Percentiles rank a stretch among this genome's conserved stretches.
phyloP scores from a whole-genome alignment of 2,329 filamentous ascomycete genomes.

The Fusarium citri region DNA sequence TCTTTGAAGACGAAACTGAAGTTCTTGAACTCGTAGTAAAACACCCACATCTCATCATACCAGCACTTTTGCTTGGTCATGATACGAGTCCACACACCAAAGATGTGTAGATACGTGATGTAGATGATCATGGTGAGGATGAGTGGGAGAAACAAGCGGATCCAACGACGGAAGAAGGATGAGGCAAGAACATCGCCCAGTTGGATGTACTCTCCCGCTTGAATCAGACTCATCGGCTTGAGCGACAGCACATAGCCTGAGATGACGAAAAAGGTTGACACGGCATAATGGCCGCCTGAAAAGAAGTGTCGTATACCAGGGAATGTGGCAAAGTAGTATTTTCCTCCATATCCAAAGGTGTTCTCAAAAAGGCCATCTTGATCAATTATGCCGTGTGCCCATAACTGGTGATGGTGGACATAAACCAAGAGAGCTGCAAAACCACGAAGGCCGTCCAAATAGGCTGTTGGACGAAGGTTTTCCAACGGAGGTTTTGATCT shows the following conservation, averaged over 20 bases:
- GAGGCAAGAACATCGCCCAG: constrained; percentile 60
- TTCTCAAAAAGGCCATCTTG: constrained; percentile 61
- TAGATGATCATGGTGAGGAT: constrained; percentile 66
- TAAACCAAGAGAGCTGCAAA: constrained; percentile 76
- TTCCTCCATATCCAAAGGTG: constrained; percentile 62
- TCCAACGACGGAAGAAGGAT: constrained; percentile 62
- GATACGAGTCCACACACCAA: constrained; percentile 59
- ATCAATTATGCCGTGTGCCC: constrained; percentile 60
- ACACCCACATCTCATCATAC: constrained; percentile 61
- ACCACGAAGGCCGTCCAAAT: constrained; percentile 71
- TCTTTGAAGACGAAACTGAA: constrained; percentile 74
- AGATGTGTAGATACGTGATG: constrained; percentile 62
- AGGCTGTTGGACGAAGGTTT: constrained; percentile 64
- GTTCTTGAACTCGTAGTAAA: constrained; percentile 71
- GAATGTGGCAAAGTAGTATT: constrained; percentile 63
- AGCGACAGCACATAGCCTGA: constrained; percentile 67
- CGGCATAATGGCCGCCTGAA: constrained; percentile 70
- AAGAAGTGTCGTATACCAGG: constrained; percentile 71
- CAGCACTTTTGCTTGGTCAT: constrained; percentile 55
- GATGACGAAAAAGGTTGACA: constrained; percentile 67
- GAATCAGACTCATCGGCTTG: constrained; percentile 61
- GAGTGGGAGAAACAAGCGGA: constrained; percentile 63
- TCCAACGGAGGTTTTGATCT: constrained; percentile 30
- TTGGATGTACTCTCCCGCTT: constrained; percentile 55
- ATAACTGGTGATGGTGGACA: constrained; percentile 69